These are phyloP conservation scores for Chlorella variabilis DNA, from an alignment of 163 green algal species.

Conservation along the genomic window DNA sequence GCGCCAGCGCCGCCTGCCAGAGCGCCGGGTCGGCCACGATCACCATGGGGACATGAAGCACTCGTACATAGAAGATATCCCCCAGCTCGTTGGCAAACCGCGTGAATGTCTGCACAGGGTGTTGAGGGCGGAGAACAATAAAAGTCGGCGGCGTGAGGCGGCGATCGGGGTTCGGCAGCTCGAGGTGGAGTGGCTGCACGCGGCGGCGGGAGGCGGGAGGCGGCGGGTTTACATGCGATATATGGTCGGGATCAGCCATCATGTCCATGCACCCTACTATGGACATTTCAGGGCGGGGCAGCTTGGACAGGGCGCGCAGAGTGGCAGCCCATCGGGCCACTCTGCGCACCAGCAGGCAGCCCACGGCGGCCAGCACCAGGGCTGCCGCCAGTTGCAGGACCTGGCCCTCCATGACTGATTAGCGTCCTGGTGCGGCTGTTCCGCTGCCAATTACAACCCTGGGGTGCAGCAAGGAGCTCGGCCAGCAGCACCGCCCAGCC, in stretches of 20 bases:
- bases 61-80: neutral
- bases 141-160: neutral
- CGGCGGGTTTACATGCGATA: neutral
- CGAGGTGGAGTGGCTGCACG: no score
- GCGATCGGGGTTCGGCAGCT: no score
- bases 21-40: slow-evolving; percentile 1
- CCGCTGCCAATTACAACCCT: no score
- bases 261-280: neutral
- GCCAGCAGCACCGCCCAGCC: no score
- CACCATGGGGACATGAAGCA: slow-evolving; percentile 1
- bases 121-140: neutral
- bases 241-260: neutral
- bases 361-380: neutral
- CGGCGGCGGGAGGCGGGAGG: neutral
- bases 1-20: neutral
- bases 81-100: slow-evolving; percentile 5
- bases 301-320: neutral
- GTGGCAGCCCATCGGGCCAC: neutral
- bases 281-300: neutral
- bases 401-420: no score
- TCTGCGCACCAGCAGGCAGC: neutral
- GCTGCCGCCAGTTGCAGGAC: no score
- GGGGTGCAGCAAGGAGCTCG: no score
- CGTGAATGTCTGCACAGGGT: neutral
- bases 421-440: no score